These are phyloP conservation scores for Ogataea pilisensis DNA, from an alignment of 805 yeast species.

Conservation along the genomic window DNA sequence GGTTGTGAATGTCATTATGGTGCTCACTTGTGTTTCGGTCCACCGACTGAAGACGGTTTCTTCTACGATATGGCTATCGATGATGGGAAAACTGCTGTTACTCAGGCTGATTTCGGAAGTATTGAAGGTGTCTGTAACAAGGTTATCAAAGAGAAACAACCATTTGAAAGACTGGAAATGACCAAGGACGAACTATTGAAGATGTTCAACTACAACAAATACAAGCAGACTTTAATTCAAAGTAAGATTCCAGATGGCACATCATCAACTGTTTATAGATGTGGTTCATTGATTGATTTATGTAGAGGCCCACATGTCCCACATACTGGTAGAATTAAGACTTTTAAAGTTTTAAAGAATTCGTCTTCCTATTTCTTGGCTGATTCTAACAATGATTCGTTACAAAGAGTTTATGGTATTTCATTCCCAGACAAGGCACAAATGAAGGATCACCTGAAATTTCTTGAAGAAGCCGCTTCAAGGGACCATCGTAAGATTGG, in stretches of 20 bases:
- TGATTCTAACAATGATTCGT: slow-evolving; percentile 85
- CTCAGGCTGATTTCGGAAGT: slow-evolving; percentile 77
- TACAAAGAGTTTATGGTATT: slow-evolving; percentile 96
- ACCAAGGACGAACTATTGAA: slow-evolving; percentile 85
- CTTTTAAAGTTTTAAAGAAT: slow-evolving; percentile 89
- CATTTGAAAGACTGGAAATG: slow-evolving; percentile 88
- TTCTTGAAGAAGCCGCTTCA: slow-evolving; percentile 91
- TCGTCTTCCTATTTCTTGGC: slow-evolving; percentile 96
- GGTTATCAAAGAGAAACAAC: slow-evolving; percentile 93
- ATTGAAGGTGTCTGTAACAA: slow-evolving; percentile 84
- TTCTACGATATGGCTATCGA: slow-evolving; percentile 92
- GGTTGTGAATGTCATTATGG: slow-evolving; percentile 96
- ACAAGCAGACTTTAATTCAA: slow-evolving; percentile 81
- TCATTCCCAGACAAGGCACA: slow-evolving; percentile 97
- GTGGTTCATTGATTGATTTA: slow-evolving; percentile 95
- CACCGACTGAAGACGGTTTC: slow-evolving; percentile 97
- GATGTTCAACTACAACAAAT: slow-evolving; percentile 95
- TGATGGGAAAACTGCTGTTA: slow-evolving; percentile 68
- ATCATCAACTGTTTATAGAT: slow-evolving; percentile 93
- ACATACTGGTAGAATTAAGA: slow-evolving; percentile 94
- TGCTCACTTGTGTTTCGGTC: slow-evolving; percentile 89
- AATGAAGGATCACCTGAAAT: slow-evolving; percentile 92
- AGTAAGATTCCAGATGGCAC: slow-evolving; percentile 95
- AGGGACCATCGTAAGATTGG: slow-evolving; percentile 98
- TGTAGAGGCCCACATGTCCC: slow-evolving; percentile 98